Evolutionary conservation across 139 green algal species (phyloP).

Genomic region (Chlamydomonas sp.): DNA sequence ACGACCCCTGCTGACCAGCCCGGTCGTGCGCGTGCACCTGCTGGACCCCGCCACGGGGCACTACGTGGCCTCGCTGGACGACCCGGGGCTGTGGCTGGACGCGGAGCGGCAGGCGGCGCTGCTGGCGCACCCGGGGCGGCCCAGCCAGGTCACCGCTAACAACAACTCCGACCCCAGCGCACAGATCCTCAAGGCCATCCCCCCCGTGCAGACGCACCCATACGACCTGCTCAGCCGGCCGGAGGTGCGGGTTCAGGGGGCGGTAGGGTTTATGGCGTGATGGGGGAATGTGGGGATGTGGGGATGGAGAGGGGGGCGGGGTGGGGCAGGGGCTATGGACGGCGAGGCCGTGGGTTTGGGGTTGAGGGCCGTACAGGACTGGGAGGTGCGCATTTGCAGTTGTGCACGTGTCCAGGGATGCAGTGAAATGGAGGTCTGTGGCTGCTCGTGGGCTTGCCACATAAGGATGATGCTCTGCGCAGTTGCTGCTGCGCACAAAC

Average conservation of each 20-base stretch:
- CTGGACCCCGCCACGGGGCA: slow-evolving; percentile 39
- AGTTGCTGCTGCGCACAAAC: too few species aligned
- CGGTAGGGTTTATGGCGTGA: neutral
- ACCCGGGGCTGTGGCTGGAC: neutral
- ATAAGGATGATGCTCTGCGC: too few species aligned
- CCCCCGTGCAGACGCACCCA: slow-evolving; percentile 57
- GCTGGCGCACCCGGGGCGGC: slow-evolving; percentile 52
- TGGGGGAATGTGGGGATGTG: neutral
- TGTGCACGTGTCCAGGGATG: too few species aligned
- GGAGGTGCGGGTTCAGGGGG: neutral
- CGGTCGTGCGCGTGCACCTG: slow-evolving; percentile 52
- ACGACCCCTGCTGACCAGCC: slow-evolving; percentile 51
- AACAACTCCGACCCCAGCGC: slow-evolving; percentile 28
- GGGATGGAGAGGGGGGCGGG: neutral
- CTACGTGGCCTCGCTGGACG: slow-evolving; percentile 41
- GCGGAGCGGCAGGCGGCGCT: slow-evolving; percentile 8
- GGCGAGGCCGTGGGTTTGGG: too few species aligned
- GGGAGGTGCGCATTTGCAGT: too few species aligned
- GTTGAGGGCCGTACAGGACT: too few species aligned
- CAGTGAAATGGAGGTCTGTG: too few species aligned
- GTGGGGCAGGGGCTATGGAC: too few species aligned
- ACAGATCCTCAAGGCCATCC: slow-evolving; percentile 47
- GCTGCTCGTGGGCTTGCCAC: too few species aligned
- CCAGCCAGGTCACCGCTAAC: slow-evolving; percentile 42
- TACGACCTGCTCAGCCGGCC: slow-evolving; percentile 52